These are phyloP conservation scores for Phytophthora pisi DNA, from an alignment of 352 stramenopile genomes.

Conservation along the genomic window DNA sequence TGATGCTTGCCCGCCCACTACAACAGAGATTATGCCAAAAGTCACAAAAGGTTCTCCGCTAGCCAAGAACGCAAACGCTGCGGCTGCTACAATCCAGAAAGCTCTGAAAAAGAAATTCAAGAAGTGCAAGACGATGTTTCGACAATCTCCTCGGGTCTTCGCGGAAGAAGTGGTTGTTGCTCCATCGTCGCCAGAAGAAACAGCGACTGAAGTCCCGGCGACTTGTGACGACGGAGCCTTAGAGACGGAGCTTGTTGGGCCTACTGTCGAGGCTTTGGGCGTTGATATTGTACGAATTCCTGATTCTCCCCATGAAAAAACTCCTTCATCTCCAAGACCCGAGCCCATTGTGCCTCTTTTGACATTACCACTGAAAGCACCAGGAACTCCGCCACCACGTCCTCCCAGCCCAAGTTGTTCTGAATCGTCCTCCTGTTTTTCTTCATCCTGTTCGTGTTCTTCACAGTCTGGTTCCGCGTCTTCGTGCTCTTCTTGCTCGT, in stretches of 20 bases:
- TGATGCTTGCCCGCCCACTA: background rate
- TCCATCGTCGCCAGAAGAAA: background rate
- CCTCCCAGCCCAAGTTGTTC: constrained; percentile 5
- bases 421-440: constrained; percentile 11
- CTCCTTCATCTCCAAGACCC: background rate
- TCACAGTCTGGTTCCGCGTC: constrained; percentile 7
- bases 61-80: constrained; percentile 24
- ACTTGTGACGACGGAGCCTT: background rate
- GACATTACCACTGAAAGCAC: constrained; percentile 5
- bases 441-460: constrained; percentile 17
- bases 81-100: constrained; percentile 52
- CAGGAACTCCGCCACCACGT: constrained; percentile 6
- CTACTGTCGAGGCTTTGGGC: background rate
- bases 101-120: constrained; percentile 52
- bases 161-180: constrained; percentile 28
- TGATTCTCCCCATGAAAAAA: background rate
- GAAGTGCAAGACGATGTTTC: constrained; percentile 48
- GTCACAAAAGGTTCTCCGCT: constrained; percentile 6
- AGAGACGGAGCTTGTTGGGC: background rate
- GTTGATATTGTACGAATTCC: background rate
- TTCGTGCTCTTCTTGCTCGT: constrained; percentile 18
- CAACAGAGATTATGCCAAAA: constrained; percentile 23
- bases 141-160: constrained; percentile 51
- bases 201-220: background rate
- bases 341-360: constrained; percentile 24